Evolutionary conservation across 208 protist species (phyloP).

Genomic region (Acanthamoeba culbertsoni): DNA sequence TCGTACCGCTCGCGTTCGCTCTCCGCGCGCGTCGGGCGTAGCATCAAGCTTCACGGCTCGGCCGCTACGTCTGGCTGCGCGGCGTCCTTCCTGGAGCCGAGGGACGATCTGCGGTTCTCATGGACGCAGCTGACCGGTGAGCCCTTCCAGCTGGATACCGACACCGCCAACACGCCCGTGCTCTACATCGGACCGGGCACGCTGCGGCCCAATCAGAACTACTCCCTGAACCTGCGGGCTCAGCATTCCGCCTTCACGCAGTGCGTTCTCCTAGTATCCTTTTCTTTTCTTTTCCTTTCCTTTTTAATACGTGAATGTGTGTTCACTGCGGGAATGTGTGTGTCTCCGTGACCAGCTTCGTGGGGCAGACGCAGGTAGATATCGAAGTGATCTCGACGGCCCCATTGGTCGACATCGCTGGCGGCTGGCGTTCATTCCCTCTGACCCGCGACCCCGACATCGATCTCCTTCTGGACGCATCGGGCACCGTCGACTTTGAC

Average conservation of each 20-base stretch:
- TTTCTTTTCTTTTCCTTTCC: too few relatives aligned
- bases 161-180: neutral
- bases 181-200: conserved; percentile 4
- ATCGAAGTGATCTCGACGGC: neutral
- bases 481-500: conserved; percentile 11
- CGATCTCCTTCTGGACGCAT: neutral
- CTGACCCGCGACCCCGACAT: neutral
- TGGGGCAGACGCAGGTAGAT: neutral
- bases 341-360: too few relatives aligned
- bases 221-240: neutral
- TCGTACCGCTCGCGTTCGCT: neutral
- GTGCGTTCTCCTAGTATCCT: too few relatives aligned
- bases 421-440: neutral
- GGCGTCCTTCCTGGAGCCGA: neutral
- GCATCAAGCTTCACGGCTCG: neutral
- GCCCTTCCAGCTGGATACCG: neutral
- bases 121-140: neutral
- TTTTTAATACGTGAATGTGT: too few relatives aligned
- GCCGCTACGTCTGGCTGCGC: neutral
- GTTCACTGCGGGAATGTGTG: too few relatives aligned
- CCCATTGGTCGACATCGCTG: neutral
- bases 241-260: neutral
- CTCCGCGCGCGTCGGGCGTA: neutral
- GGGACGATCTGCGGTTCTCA: neutral
- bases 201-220: neutral